Base-by-base conservation (phyloP, 345 rosid genomes). In the Melaleuca quinquenervia region DNA sequence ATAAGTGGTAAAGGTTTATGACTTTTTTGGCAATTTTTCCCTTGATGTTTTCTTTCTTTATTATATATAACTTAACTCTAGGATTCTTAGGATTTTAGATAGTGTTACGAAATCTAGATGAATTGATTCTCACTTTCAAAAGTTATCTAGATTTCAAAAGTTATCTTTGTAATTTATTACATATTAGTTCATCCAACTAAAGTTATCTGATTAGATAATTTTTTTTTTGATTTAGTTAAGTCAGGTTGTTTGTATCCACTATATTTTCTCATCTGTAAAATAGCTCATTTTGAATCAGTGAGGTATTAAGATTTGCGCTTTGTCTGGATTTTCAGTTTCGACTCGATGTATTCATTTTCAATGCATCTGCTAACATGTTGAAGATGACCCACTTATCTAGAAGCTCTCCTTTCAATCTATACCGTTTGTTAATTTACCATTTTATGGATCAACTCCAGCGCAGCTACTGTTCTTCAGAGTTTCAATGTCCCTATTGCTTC, bases 191-290 rank as follows among this genome's bases (percentile, higher is more conserved):
- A 58, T 58, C 13, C 15, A 62, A 27, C 15, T 12, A 41, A 62
- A 27, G 41, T 29, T 14, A 62, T 0, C 10, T 27, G 0, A 4
- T 7, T 4, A 29, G 21, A 32, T 15, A 62, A 29, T 62, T 2
- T 29, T 29, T 15, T 15, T 29, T 29, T 15, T 15, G 3, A 0
- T 62, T 7, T 62, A 1, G 22, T 0, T 0, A 15, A 0, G 29
- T 29, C 29, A 29, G 0, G 75, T 41, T 29, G 44, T 29, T 62
- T 62, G 10, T 29, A 62, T 62, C 15, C 10, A 1, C 75, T 29
- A 27, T 62, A 62, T 62, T 29, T 29, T 62, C 11, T 62, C 44
- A 15, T 62, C 29, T 27, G 75, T 15, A 36, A 14, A 7, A 29
- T 11, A 3, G 21, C 21, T 62, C 75, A 7, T 8, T 3, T 62